A percentile compares a stretch with the other conserved stretches of the same genome.
Conservation (phyloP, 805 yeast species). For the Candida mattraensis region DNA sequence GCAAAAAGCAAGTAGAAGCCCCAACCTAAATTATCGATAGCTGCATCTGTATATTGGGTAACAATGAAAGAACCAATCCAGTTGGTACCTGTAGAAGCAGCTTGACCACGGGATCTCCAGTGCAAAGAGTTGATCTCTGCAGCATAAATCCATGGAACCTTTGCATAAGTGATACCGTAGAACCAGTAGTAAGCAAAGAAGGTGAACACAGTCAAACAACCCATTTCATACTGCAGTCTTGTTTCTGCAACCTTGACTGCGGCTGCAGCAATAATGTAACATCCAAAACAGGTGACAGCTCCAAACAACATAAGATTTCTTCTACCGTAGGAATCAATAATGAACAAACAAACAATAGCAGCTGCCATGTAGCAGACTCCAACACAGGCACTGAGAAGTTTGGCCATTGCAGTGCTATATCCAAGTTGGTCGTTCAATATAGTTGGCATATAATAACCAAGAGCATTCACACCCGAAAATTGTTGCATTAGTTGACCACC, state of each 20-base stretch:
- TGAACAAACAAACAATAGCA: conserved; percentile 58
- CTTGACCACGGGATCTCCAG: conserved; percentile 65
- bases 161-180: conserved; percentile 48
- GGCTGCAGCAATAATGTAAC: conserved; percentile 42
- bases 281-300: conserved; percentile 46
- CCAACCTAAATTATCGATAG: conserved; percentile 52
- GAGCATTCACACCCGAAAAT: conserved; percentile 68
- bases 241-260: conserved; percentile 12
- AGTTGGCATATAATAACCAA: conserved; percentile 61
- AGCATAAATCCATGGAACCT: conserved; percentile 57
- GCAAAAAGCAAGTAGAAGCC: conserved; percentile 72
- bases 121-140: conserved; percentile 65
- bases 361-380: conserved; percentile 55
- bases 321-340: conserved; percentile 65
- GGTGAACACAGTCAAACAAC: conserved; percentile 49
- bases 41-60: conserved; percentile 62
- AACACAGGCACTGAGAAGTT: conserved; percentile 62
- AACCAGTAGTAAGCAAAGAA: conserved; percentile 44
- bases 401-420: conserved; percentile 47
- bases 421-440: conserved; percentile 50
- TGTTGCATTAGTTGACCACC: conserved; percentile 60
- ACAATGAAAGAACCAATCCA: conserved; percentile 67
- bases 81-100: conserved; percentile 60
- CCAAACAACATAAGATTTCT: conserved; percentile 47
- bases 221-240: conserved; percentile 29